Percentiles rank a stretch among this genome's conserved stretches.
Evolutionary conservation across 768 basidiomycete genomes (phyloP).

Genomic region (Clathrus columnatus): DNA sequence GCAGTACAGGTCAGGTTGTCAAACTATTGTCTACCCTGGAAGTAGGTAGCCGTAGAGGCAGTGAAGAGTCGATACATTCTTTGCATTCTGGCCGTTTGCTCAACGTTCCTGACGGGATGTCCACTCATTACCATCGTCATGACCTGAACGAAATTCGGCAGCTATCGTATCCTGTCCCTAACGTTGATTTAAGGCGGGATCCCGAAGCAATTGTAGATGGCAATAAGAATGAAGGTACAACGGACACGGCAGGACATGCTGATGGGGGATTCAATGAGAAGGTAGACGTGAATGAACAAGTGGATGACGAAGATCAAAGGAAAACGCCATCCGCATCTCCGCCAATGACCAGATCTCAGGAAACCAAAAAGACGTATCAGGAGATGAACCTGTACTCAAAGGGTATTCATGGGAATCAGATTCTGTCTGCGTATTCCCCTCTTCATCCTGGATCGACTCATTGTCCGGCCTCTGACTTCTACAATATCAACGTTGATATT

Average conservation of each 20-base stretch:
- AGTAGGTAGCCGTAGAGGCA: neutral
- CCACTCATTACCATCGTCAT: neutral
- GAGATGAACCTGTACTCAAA: neutral
- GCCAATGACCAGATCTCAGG: neutral
- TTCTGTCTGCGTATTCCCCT: neutral
- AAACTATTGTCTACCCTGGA: conserved; percentile 5
- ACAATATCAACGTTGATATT: neutral
- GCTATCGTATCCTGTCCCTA: neutral
- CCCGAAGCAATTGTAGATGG: neutral
- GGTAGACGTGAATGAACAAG: neutral
- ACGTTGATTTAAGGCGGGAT: neutral
- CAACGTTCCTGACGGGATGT: neutral
- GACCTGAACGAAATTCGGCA: neutral
- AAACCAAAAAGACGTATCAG: neutral
- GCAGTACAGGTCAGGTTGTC: conserved; percentile 4
- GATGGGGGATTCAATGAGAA: neutral
- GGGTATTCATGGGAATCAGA: neutral
- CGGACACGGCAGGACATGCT: neutral
- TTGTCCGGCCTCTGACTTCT: neutral
- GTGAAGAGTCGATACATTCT: neutral
- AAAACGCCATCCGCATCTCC: neutral
- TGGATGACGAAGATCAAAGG: neutral
- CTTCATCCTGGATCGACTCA: neutral
- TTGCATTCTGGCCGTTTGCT: neutral
- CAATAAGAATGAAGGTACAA: neutral